Percentiles rank a stretch among this genome's conserved stretches.
Evolutionary conservation across 371 early-diverging fungal genomes (phyloP).

Genomic region (Rhizomucor pusillus): DNA sequence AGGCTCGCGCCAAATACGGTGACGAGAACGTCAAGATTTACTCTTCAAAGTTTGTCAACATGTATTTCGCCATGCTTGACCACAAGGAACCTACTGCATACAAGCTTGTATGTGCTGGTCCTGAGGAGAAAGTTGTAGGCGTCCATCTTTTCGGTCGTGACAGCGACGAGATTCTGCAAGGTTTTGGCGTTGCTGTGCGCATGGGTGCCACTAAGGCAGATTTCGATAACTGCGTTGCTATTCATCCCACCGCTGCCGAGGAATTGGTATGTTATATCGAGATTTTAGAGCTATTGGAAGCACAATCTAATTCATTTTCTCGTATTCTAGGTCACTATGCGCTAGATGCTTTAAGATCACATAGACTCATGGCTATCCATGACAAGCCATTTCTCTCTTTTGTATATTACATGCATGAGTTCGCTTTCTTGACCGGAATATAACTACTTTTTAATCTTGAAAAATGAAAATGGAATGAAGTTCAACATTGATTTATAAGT

Average conservation of each 20-base stretch:
- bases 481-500: too few species aligned
- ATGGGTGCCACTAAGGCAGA: conserved; percentile 97
- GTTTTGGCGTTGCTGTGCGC: conserved; percentile 78
- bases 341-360: conserved; percentile 8
- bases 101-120: conserved; percentile 84
- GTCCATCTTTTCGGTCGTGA: conserved; percentile 90
- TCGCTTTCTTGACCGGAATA: too few species aligned
- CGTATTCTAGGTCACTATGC: conserved; percentile 25
- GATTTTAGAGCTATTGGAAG: too few species aligned
- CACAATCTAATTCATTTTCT: too few species aligned
- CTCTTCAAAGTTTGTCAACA: conserved; percentile 81
- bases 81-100: conserved; percentile 88
- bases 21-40: conserved; percentile 82
- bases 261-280: conserved; percentile 77
- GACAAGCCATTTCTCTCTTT: background rate
- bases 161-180: conserved; percentile 94
- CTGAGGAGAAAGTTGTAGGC: conserved; percentile 94
- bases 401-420: too few species aligned
- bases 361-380: background rate
- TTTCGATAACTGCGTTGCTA: conserved; percentile 92
- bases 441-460: too few species aligned
- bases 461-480: too few species aligned
- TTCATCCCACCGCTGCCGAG: conserved; percentile 97
- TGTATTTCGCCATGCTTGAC: conserved; percentile 87
- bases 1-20: conserved; percentile 77